phyloP scores from a whole-genome alignment of 148 eudicot species.

The Amaranthus palmeri region DNA sequence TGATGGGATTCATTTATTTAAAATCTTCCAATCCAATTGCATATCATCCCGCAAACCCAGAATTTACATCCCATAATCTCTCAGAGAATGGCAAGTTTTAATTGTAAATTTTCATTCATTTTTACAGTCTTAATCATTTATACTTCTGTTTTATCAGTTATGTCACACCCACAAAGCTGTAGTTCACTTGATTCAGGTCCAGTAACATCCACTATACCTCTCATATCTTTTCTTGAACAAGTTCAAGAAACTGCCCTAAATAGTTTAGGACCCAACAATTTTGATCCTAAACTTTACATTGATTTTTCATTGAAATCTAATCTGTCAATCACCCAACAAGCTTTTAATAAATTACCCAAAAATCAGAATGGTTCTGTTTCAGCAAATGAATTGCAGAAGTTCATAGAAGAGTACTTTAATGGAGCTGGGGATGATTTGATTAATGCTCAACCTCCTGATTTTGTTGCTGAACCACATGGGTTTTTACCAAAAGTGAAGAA shows the following conservation, averaged over 20 bases:
- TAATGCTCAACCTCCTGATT: conserved; percentile 50
- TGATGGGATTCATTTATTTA: background rate
- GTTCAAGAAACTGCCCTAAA: conserved; percentile 59
- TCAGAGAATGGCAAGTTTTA: conserved; percentile 15
- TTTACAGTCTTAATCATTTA: background rate
- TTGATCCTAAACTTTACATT: conserved; percentile 72
- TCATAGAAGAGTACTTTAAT: conserved; percentile 41
- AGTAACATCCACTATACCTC: conserved; percentile 43
- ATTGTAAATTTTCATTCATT: background rate
- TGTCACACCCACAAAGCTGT: conserved; percentile 25
- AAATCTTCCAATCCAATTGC: background rate
- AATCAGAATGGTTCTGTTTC: conserved; percentile 35
- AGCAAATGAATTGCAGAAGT: conserved; percentile 28
- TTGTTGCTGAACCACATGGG: conserved; percentile 51
- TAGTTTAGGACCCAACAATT: conserved; percentile 50
- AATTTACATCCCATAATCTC: background rate
- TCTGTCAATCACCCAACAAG: conserved; percentile 38
- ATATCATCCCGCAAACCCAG: background rate
- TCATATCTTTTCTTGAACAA: conserved; percentile 47
- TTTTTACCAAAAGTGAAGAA: conserved; percentile 59
- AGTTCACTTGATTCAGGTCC: conserved; percentile 29
- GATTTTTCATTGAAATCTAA: conserved; percentile 54
- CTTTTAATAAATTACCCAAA: conserved; percentile 38
- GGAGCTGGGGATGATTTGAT: conserved; percentile 66
- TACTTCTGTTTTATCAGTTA: conserved; percentile 7